Evolutionary conservation across 805 yeast species (phyloP), one percentile per base, ranked within the genome.

Genomic region (Vanderwaltozyma tropicalis): DNA sequence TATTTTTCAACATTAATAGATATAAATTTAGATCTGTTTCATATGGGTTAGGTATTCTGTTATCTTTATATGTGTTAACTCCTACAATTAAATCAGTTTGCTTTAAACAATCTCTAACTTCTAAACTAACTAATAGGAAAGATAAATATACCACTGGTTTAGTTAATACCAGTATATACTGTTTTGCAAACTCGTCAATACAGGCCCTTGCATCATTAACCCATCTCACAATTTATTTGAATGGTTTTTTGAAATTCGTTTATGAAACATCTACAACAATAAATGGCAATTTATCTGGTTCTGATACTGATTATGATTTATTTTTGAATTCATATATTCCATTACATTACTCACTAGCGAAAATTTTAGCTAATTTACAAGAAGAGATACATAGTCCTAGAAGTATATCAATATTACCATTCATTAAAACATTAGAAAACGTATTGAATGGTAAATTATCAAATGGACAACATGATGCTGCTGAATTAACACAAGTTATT

Each of bases 391-490:
- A 67, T 35, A 50, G 71, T 1, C 58, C 78, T 1, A 67, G 72
- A 38, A 68, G 78, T 8, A 61, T 78, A 5, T 76, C 88, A 0
- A 87, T 85, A 1, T 80, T 94, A 88, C 79, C 84, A 1, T 71
- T 88, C 34, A 62, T 89, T 15, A 79, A 71, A 37, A 78, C 75
- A 10, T 61, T 92, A 35, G 97, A 89, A 52, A 59, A 57, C 9
- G 77, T 82, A 13, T 82, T 79, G 61, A 72, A 77, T 39, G 78
- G 88, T 3, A 76, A 74, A 45, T 78, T 92, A 20, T 78, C 94
- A 2, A 64, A 81, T 26, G 74, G 74, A 32, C 98, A 92, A 57
- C 95, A 89, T 52, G 98, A 89, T 62, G 96, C 97, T 0, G 96
- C 92, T 50, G 98, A 89, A 52, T 67, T 92, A 45, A 72, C 89